A percentile compares a stretch with the other conserved stretches of the same genome.
Conservation (phyloP, 306 rosid species). For the Prunus mume region DNA sequence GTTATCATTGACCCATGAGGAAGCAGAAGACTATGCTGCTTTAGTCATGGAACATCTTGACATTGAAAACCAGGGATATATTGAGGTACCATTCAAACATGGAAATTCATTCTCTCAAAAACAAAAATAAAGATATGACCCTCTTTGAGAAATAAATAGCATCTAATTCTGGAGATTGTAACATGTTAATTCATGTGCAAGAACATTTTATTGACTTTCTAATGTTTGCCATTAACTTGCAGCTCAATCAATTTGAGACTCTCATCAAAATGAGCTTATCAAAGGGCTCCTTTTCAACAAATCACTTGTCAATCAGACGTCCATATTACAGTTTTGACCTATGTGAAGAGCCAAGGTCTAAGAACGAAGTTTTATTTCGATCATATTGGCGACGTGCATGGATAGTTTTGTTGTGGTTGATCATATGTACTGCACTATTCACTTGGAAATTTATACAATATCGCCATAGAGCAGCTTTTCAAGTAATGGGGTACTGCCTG, state of each 20-base stretch:
- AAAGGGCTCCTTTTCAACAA: conserved; percentile 32
- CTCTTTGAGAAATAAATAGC: background rate
- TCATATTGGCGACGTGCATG: conserved; percentile 69
- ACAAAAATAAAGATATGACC: background rate
- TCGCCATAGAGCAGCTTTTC: conserved; percentile 51
- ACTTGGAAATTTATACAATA: conserved; percentile 79
- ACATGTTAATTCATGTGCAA: background rate
- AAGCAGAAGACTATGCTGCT: conserved; percentile 69
- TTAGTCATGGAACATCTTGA: conserved; percentile 67
- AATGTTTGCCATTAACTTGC: conserved; percentile 9
- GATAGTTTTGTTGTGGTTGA: conserved; percentile 63
- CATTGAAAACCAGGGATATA: conserved; percentile 57
- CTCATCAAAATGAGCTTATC: conserved; percentile 42
- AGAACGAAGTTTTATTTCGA: conserved; percentile 58
- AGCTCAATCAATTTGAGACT: conserved; percentile 50
- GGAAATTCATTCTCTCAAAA: background rate
- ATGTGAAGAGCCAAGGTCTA: conserved; percentile 44
- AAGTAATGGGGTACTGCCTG: conserved; percentile 88
- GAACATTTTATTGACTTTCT: conserved; percentile 7
- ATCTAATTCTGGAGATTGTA: background rate
- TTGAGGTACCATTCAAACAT: conserved; percentile 48
- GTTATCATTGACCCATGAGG: conserved; percentile 66
- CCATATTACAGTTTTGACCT: conserved; percentile 14
- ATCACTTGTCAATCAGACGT: conserved; percentile 14
- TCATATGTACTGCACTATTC: conserved; percentile 48